Evolutionary conservation across 2,329 filamentous ascomycete genomes (phyloP).

Genomic region (Emericellopsis atlantica): DNA sequence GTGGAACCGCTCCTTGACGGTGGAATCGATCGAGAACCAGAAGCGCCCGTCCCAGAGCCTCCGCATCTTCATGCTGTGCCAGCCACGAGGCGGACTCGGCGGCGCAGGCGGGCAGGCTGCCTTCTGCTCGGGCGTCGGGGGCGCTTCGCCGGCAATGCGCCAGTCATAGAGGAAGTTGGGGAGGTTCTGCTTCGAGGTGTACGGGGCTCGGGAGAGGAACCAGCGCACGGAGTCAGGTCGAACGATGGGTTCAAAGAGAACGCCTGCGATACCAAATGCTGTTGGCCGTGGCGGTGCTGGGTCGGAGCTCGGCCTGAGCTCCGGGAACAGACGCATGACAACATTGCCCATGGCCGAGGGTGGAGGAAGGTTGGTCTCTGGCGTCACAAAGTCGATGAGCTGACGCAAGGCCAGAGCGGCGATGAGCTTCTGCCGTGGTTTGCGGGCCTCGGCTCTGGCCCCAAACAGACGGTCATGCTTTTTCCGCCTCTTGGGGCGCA

Average conservation of each 20-base stretch:
- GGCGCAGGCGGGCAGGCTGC: not conserved
- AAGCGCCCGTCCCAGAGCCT: constrained; percentile 47
- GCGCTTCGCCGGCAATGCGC: not conserved
- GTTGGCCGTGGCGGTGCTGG: constrained; percentile 14
- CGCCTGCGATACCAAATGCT: constrained; percentile 25
- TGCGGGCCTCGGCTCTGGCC: constrained; percentile 11
- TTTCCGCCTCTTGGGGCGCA: constrained; percentile 6
- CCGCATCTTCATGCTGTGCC: constrained; percentile 8
- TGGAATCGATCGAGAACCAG: constrained; percentile 29
- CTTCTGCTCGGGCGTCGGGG: not conserved
- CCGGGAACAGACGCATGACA: constrained; percentile 35
- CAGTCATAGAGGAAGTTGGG: constrained; percentile 5
- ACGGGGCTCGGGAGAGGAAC: constrained; percentile 33
- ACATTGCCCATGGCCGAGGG: constrained; percentile 29
- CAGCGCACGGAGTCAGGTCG: constrained; percentile 15
- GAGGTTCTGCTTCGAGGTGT: constrained; percentile 23
- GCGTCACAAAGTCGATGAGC: constrained; percentile 36
- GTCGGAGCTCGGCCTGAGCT: constrained; percentile 14
- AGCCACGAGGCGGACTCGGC: constrained; percentile 1
- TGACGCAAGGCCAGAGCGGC: constrained; percentile 33
- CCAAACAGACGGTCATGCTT: constrained; percentile 1
- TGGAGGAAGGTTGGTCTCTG: constrained; percentile 28
- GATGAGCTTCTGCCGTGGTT: constrained; percentile 13
- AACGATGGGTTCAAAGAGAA: constrained; percentile 22
- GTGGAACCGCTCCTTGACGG: constrained; percentile 12